Evolutionary conservation across 2,329 filamentous ascomycete genomes (phyloP).

Genomic region (Verruconis gallopava): DNA sequence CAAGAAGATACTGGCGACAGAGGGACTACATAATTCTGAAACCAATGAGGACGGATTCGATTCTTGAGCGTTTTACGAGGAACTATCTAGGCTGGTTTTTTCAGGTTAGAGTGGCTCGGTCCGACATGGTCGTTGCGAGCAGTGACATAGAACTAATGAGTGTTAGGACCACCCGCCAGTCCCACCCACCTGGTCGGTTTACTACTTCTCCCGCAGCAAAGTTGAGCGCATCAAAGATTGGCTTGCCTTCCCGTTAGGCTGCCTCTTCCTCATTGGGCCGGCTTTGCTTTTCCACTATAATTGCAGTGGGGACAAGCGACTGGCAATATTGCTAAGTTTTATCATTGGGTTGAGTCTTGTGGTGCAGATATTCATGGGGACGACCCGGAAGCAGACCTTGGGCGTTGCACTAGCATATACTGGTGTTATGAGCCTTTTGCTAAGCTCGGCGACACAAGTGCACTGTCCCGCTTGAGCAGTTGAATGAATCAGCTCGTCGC

Average conservation of each 20-base stretch:
- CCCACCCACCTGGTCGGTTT: neutral
- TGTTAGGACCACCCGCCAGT: neutral
- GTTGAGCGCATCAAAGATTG: constrained; percentile 1
- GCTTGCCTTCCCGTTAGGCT: neutral
- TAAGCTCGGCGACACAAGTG: too few relatives aligned
- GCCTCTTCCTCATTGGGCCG: neutral
- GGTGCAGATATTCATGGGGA: constrained; percentile 2
- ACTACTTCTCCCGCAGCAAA: neutral
- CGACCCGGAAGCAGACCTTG: constrained; percentile 1
- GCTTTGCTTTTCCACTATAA: neutral
- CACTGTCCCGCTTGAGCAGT: too few relatives aligned
- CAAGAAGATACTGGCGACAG: neutral
- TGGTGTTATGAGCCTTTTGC: neutral
- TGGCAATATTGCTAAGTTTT: neutral
- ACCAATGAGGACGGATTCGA: neutral
- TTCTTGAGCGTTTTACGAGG: neutral
- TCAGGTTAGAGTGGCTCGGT: neutral
- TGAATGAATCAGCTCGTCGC: too few relatives aligned
- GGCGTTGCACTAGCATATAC: neutral
- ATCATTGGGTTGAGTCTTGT: neutral
- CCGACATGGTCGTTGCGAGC: neutral
- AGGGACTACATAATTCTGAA: neutral
- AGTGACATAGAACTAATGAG: too few relatives aligned
- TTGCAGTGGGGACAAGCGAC: neutral
- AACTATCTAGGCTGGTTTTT: neutral